Percentiles rank a stretch among this genome's conserved stretches.
phyloP scores from a whole-genome alignment of 495 filamentous ascomycete species.

The Penicillium cinerascens region DNA sequence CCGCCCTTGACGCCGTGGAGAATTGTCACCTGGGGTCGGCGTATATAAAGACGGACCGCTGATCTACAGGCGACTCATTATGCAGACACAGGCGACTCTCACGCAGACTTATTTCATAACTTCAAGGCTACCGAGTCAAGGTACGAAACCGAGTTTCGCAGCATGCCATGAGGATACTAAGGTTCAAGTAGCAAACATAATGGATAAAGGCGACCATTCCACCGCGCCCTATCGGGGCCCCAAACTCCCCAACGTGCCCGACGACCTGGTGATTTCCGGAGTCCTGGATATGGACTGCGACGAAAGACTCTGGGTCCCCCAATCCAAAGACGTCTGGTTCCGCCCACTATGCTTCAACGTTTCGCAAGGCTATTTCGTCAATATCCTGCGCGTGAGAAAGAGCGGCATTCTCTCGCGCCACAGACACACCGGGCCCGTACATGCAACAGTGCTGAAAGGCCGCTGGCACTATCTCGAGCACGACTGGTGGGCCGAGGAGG shows the following conservation, averaged over 20 bases:
- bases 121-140: too few relatives aligned
- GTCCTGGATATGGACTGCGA: constrained; percentile 17
- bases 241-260: constrained; percentile 15
- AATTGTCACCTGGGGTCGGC: too few relatives aligned
- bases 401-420: constrained; percentile 20
- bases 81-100: too few relatives aligned
- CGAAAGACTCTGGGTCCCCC: constrained; percentile 16
- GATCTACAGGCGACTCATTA: too few relatives aligned
- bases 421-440: constrained; percentile 16
- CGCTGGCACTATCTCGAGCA: constrained; percentile 22
- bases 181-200: too few relatives aligned
- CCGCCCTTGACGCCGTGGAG: too few relatives aligned
- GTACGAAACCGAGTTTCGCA: too few relatives aligned
- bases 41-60: too few relatives aligned
- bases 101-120: too few relatives aligned
- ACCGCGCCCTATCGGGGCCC: constrained; percentile 9
- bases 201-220: too few relatives aligned
- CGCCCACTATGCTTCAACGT: constrained; percentile 15
- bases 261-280: constrained; percentile 15
- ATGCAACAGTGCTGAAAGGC: constrained; percentile 12
- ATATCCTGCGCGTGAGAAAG: constrained; percentile 15
- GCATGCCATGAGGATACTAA: too few relatives aligned
- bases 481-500: constrained; percentile 19
- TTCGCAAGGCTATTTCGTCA: constrained; percentile 21
- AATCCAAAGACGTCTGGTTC: constrained; percentile 21